These are phyloP conservation scores for Annulohypoxylon moriforme DNA, from an alignment of 495 filamentous ascomycete species.

Conservation along the genomic window DNA sequence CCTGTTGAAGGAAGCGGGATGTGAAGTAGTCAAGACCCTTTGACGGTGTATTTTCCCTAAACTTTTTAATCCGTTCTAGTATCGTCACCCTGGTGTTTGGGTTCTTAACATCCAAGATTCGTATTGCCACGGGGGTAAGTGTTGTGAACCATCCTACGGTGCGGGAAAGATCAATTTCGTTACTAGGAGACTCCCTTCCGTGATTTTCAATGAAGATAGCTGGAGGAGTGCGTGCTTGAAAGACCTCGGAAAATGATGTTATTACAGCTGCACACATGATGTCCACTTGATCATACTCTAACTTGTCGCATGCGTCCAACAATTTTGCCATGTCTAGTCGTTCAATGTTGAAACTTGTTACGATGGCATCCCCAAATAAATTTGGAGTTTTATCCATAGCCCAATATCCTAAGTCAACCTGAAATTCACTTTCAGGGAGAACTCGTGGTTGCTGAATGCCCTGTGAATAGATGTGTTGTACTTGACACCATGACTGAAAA, in stretches of 20 bases:
- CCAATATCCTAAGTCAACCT: neutral
- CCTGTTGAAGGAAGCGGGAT: neutral
- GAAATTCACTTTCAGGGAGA: neutral
- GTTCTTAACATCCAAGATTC: neutral
- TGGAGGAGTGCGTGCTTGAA: neutral
- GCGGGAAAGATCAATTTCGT: neutral
- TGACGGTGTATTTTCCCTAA: neutral
- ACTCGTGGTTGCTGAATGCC: neutral
- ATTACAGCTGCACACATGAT: neutral
- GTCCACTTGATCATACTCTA: neutral
- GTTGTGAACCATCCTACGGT: constrained; percentile 1
- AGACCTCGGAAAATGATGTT: neutral
- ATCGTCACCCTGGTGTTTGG: neutral
- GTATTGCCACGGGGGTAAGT: neutral
- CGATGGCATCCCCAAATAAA: neutral
- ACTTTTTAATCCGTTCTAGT: neutral
- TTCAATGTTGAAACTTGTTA: neutral
- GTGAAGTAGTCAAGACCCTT: neutral
- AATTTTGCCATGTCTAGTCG: neutral
- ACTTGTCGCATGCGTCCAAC: neutral
- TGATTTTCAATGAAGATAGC: neutral
- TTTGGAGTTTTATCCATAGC: neutral
- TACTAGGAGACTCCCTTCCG: neutral
- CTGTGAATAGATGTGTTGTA: neutral
- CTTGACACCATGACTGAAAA: neutral